Evolutionary conservation across 2,329 filamentous ascomycete genomes (phyloP), one percentile per base, ranked within the genome.

Genomic region (Sporothrix globosa): DNA sequence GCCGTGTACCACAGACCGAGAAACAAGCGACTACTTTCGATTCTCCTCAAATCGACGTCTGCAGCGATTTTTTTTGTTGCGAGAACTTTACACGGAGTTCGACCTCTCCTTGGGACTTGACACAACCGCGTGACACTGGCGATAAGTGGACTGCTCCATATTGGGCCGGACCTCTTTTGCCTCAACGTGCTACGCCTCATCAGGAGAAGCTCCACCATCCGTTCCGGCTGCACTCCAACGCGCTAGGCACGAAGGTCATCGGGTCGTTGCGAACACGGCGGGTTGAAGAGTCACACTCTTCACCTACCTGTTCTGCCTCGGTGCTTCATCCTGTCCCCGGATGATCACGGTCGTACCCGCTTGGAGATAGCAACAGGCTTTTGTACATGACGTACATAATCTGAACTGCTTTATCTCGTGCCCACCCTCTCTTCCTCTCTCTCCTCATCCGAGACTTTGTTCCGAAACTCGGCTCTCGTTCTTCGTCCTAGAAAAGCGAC

Each of bases 231-330:
- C 53, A 27, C 69, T 66, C 44, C 58, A 60, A 50, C 50, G 39
- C 67, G 48, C 69, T 67, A 72, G 52, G 53, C 46, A 67, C 61
- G 21, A 68, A 69, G 69, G 69, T 68, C 69, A 54, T 65, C 68
- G 66, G 58, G 50, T 73, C 71, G 73, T 72, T 56, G 66, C 72
- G 78, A 78, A 78, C 78, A 77, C 77, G 77, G 77, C 72, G 75
- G 78, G 77, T 74, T 72, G 78, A 81, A 81, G 83, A 85, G 82
- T 84, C 79, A 83, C 79, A 70, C 81, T 82, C 80, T 84, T 82
- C 79, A 76, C 80, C 79, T 78, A 77, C 79, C 79, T 81, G 77
- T 80, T 81, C 79, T 50, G 56, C 58, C 75, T 76, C 77, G 75
- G 78, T 69, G 68, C 82, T 75, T 76, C 76, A 76, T 73, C 76